Base-by-base conservation (phyloP, 495 filamentous ascomycete genomes). In the Neurospora africana region DNA sequence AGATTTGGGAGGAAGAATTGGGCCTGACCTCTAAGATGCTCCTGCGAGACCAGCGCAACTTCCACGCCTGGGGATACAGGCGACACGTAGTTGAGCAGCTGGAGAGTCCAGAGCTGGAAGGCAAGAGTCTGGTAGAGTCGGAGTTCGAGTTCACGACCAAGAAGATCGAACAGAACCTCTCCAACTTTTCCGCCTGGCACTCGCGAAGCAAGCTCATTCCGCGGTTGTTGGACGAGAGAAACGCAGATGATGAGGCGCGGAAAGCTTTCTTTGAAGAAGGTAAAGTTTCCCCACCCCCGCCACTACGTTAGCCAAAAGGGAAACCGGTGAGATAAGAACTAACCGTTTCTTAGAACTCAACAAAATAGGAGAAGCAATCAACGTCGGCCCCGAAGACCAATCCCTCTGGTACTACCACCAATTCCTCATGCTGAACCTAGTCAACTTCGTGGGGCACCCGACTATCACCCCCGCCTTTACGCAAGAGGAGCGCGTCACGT, bases 131-230 rank as follows among this genome's bases (percentile, higher is more conserved):
- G 86, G 89, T 87, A 10, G 90, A 95, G 78, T 76, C 86, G 23
- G 95, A 98, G 80, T 94, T 97, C 71, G 89, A 86, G 21, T 98
- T 98, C 82, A 97, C 95, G 5, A 93, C 89, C 2, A 90, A 88
- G 74, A 97, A 94, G 93, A 92, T 98, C 77, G 81, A 86, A 23
- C 83, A 82, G 17, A 93, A 94, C 70, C 83, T 99, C 71, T 94
- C 91, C 21, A 99, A 99, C 77, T 99, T 98, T 79, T 97, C 93
- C 11, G 95, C 95, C 3, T 98, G 95, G 96, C 95, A 99, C 80
- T 90, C 91, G 75, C 86, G 95, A 58, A 93, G 91, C 70, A 91
- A 89, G 79, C 83, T 98, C 37, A 95, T 98, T 68, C 89, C 91
- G 23, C 85, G 85, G 21, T 76, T 97, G 4, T 81, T 99, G 53